Base-by-base conservation (phyloP, 2,329 filamentous ascomycete genomes). In the Sclerotinia spermophila region DNA sequence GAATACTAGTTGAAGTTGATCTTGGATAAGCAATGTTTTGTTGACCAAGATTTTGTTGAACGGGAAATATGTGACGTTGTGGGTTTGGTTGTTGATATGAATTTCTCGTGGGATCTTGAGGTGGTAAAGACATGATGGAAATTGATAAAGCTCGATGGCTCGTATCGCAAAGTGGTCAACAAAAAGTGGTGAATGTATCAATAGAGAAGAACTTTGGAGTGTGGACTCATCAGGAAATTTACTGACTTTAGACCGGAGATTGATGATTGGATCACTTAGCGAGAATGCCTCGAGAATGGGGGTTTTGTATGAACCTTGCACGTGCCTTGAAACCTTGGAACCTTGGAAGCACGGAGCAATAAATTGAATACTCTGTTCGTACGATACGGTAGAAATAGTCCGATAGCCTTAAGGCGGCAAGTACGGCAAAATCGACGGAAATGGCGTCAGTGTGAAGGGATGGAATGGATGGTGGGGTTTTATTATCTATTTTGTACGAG, bases 51-150 rank as follows among this genome's bases (percentile, higher is more conserved):
- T 53, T 75, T 74, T n/a, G 74, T 76, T 35, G 74, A 73, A n/a
- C 72, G 72, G n/a, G 77, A 65, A 33, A 76, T 62, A 70, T 55
- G 19, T 67, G 68, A 45, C 51, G 60, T 66, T 62, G 73, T 72
- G 55, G 72, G 33, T 69, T 69, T 48, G 67, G 72, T 61, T 72
- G 71, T 60, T 68, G 69, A 60, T 68, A 70, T 15, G 60, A 38
- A 67, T 66, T 44, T 77, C 73, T 60, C 72, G 71, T 72, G 33
- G 67, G 44, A 53, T 69, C 67, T 64, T 79, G 77, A 40, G 77
- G 74, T 67, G 77, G 74, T 67, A 77, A 70, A 66, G 77, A 78
- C 77, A 78, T 78, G 61, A 72, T 72, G 45, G 56, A 59, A 38
- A 68, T 51, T 42, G 42, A 45, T 62, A 69, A 64, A 69, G 56